These are phyloP conservation scores for Cyamopsis tetragonoloba DNA, from an alignment of 306 rosid species.

Conservation along the genomic window DNA sequence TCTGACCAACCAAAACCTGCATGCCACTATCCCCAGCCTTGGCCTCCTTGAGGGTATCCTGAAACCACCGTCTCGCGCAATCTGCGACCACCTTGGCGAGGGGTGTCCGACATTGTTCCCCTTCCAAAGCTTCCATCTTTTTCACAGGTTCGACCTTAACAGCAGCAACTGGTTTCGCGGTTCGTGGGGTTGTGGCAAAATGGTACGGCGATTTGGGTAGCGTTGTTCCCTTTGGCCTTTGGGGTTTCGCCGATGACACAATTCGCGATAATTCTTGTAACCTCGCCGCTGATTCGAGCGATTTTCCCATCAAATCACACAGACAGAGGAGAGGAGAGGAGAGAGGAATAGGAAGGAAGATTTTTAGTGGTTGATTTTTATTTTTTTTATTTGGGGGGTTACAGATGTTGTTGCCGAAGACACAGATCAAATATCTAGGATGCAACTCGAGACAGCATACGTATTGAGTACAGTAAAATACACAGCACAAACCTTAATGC, in stretches of 20 bases:
- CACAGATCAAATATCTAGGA: neutral
- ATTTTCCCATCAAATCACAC: conserved; percentile 51
- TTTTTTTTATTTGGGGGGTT: no score
- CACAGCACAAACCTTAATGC: neutral
- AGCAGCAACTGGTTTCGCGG: conserved; percentile 15
- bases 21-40: conserved; percentile 56
- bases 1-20: conserved; percentile 78
- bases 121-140: conserved; percentile 39
- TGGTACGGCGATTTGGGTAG: conserved; percentile 34
- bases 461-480: no score
- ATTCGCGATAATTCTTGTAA: conserved; percentile 48
- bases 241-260: conserved; percentile 42
- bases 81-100: conserved; percentile 68
- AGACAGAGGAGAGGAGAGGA: neutral
- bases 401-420: neutral
- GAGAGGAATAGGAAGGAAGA: neutral
- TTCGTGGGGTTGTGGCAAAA: conserved; percentile 31
- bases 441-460: neutral
- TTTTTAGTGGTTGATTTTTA: neutral
- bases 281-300: conserved; percentile 46
- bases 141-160: conserved; percentile 32
- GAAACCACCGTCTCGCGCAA: conserved; percentile 79
- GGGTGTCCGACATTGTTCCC: conserved; percentile 41
- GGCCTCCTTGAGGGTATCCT: conserved; percentile 78
- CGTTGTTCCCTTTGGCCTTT: conserved; percentile 21